Percentiles rank a stretch among this genome's conserved stretches.
phyloP scores from a whole-genome alignment of 139 green algal species.

The Nannochloris sp. region DNA sequence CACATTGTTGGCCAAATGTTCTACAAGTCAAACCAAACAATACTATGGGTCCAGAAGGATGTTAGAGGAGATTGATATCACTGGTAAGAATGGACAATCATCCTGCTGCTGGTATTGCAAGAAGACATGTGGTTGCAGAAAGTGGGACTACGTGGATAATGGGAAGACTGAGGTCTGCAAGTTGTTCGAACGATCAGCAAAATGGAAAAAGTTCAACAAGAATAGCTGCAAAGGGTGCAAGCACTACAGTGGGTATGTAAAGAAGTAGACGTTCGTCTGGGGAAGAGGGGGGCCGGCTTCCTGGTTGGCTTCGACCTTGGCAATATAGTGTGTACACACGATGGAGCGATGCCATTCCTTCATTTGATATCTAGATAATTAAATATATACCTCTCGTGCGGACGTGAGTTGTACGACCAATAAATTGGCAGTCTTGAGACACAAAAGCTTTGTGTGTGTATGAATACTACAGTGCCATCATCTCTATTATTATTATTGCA shows the following conservation, averaged over 20 bases:
- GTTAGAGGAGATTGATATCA: slow-evolving; percentile 1
- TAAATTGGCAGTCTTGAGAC: no score
- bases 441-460: no score
- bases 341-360: no score
- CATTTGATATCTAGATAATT: no score
- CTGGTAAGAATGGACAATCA: neutral
- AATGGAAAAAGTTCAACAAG: neutral
- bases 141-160: slow-evolving; percentile 1
- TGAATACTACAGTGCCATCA: no score
- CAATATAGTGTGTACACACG: no score
- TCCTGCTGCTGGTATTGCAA: slow-evolving; percentile 1
- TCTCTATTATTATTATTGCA: no score
- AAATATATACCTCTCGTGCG: no score
- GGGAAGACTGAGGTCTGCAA: neutral
- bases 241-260: neutral
- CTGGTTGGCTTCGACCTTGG: no score
- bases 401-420: no score
- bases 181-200: neutral
- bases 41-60: slow-evolving; percentile 1
- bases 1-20: neutral
- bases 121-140: slow-evolving; percentile 1
- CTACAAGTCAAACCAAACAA: neutral
- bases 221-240: slow-evolving; percentile 1
- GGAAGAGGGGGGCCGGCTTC: no score
- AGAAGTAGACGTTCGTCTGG: no score